Conservation (phyloP, 345 rosid genomes). For the Kandelia obovata region DNA sequence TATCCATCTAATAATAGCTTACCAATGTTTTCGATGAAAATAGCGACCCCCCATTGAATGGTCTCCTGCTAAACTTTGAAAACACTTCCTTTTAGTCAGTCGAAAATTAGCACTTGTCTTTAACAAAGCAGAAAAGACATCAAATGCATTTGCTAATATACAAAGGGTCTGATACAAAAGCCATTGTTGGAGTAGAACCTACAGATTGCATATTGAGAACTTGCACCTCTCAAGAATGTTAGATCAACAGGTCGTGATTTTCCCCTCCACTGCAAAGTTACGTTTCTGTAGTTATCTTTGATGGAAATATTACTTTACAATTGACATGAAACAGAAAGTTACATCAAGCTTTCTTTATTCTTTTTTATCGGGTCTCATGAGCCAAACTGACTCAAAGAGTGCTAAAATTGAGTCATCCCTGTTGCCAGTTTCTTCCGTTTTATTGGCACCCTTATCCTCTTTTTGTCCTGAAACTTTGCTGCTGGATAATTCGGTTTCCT, state of each 20-base stretch:
- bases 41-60: no score
- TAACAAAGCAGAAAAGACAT: no score
- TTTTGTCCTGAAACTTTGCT: not conserved
- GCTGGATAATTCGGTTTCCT: not conserved
- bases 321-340: constrained; percentile 19
- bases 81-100: no score
- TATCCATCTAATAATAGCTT: no score
- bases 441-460: not conserved
- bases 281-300: not conserved
- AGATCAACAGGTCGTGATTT: not conserved
- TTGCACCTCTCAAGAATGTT: not conserved
- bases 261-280: not conserved
- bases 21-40: no score
- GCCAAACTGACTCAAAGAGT: constrained; percentile 54
- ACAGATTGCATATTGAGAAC: no score
- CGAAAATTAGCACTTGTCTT: no score
- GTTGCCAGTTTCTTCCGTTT: constrained; percentile 15
- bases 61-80: no score
- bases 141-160: no score
- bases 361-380: constrained; percentile 29
- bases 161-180: no score
- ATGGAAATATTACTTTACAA: not conserved
- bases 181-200: no score
- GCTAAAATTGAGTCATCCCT: constrained; percentile 42
- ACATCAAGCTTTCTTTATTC: constrained; percentile 15